Evolutionary conservation across 192 early-diverging fungal genomes (phyloP), one percentile per base, ranked within the genome.

Genomic region (Coemansia guatemalensis): DNA sequence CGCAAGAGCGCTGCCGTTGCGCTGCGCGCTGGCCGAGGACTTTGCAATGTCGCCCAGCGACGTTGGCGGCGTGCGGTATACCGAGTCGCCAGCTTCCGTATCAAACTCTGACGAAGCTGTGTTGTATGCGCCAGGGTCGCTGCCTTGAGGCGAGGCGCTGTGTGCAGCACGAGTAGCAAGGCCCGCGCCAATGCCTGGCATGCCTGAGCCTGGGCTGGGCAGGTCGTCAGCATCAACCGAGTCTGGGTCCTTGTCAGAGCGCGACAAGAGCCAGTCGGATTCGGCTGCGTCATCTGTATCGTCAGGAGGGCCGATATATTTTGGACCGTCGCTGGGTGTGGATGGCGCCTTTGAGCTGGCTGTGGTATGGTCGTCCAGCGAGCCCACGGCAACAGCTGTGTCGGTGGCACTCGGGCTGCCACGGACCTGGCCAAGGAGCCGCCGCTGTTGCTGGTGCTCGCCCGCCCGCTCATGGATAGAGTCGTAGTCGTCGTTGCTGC

Each of bases 1-100:
- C 20, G 49, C 60, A 48, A 62, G 49, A 20, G 49, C 60, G 23
- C 29, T 30, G 35, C 57, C 57, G 26, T 57, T 56, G 33, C 47
- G 56, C 62, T 9, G 62, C 9, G 23, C 35, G 26, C 32, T 44
- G 23, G 56, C 48, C 2, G 71, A 62, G 8, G 71, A 56, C 32
- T 24, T 30, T 21, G 77, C 53, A 47, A 71, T 50, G 54, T 71
- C 72, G 52, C 78, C 78, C 12, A 81, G 26, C 17, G 78, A 81
- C 20, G 78, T 81, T 5, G 73, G 78, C 41, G 78, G 72, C 25
- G 78, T 81, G 61, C 78, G 72, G 58, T 81, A 81, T 17, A 68
- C 68, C 56, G 78, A 81, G 59, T 81, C 74, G 55, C 68, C 77
- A 9, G 72, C 69, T 21, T 74, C 78, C 3, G 78, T 81, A 35